Evolutionary conservation across 139 green algal genomes (phyloP), one percentile per base, ranked within the genome.

Genomic region (Chlorella sp.): DNA sequence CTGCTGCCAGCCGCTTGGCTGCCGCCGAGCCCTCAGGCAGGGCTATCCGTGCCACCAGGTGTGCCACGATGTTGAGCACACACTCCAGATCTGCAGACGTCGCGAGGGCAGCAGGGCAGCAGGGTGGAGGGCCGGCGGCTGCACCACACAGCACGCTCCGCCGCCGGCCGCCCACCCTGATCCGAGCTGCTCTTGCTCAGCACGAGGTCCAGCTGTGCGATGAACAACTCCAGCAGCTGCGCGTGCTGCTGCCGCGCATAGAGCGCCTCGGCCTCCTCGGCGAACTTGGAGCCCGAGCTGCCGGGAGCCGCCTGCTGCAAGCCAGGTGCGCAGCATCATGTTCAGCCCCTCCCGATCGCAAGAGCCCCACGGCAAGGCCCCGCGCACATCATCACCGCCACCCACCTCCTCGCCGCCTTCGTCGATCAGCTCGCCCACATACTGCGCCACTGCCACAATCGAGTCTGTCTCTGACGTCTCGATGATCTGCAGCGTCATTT

Each of bases 391-490:
- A 45, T 8, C 5, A 46, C 1, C 3, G 50, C 11, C 9, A 56
- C 0, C 21, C 27, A 58, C 2, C 31, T 67, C 42, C 38, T 79
- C 84, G 76, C 84, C 35, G 15, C 64, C 79, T 36, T 73, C 74
- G 59, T 82, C 71, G 17, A 86, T n/a, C 33, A 85, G 63, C 40
- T 84, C 71, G 6, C 51, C 80, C 23, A 90, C 65, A 40, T 79
- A 65, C 27, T 64, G 50, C 6, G 76, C 85, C 11, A 87, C 76
- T 7, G 79, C 85, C 42, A 80, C 29, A 48, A 73, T 87, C n/a
- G 76, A 80, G 42, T 90, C 85, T 38, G 89, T 83, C 68, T 90
- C 85, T 15, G 75, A 85, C 19, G 79, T 89, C 48, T 87, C 79
- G 40, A 90, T 78, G 6, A 90, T 77, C 38, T 83, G 74, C n/a